Percentiles rank a stretch among this genome's conserved stretches.
Evolutionary conservation across 805 yeast species (phyloP).

Genomic region (Maudiozyma serrabonitensis): DNA sequence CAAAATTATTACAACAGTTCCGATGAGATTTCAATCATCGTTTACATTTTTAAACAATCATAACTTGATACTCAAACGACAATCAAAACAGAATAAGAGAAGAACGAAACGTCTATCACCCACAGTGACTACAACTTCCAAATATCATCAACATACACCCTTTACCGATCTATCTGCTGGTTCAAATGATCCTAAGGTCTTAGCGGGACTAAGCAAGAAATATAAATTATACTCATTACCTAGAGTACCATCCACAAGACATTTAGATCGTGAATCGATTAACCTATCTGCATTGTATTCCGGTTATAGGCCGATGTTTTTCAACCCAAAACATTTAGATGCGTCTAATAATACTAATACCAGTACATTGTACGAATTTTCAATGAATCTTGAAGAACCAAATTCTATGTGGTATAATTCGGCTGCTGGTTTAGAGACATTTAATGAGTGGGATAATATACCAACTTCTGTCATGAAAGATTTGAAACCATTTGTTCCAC

Average conservation of each 20-base stretch:
- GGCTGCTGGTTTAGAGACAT: constrained; percentile 30
- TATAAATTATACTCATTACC: constrained; percentile 24
- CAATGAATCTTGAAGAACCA: constrained; percentile 23
- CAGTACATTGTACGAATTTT: constrained; percentile 19
- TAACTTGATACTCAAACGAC: constrained; percentile 9
- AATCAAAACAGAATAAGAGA: constrained; percentile 1
- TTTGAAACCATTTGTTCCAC: constrained; percentile 30
- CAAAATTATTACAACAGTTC: neutral
- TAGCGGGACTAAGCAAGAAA: constrained; percentile 2
- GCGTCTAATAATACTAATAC: constrained; percentile 4
- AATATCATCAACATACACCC: constrained; percentile 3
- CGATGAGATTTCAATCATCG: constrained; percentile 15
- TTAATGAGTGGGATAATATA: constrained; percentile 27
- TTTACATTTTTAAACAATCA: constrained; percentile 19
- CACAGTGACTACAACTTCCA: constrained; percentile 3
- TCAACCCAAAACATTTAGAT: constrained; percentile 7
- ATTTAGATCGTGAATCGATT: constrained; percentile 18
- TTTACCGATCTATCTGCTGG: neutral
- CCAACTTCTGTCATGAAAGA: constrained; percentile 25
- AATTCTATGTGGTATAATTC: constrained; percentile 25
- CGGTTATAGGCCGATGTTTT: constrained; percentile 26
- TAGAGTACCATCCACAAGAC: constrained; percentile 21
- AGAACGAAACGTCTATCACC: constrained; percentile 3
- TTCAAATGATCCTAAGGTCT: neutral
- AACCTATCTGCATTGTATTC: constrained; percentile 19